phyloP scores from a whole-genome alignment of 805 yeast genomes.

The Kuraishia cidri region DNA sequence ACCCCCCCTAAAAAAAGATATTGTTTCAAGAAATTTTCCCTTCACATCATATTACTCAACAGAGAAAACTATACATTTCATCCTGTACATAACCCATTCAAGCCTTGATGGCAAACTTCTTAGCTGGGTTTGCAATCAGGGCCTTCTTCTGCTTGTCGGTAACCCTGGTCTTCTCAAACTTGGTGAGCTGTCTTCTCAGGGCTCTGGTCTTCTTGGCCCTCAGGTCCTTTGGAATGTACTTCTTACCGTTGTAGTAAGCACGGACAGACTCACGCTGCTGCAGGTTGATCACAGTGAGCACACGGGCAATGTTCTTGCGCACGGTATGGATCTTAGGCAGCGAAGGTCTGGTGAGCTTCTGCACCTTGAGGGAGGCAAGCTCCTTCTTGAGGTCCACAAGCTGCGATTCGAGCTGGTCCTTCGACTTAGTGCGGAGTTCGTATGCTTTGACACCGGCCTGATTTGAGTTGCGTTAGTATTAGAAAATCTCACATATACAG shows the following conservation, averaged over 20 bases:
- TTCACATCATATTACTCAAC: too few relatives aligned
- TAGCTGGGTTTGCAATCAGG: constrained; percentile 94
- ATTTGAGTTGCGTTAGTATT: constrained; percentile 2
- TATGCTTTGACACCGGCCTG: constrained; percentile 89
- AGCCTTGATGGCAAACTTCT: constrained; percentile 98
- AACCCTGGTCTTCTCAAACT: constrained; percentile 70
- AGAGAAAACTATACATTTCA: too few relatives aligned
- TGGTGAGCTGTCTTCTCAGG: constrained; percentile 92
- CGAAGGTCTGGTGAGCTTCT: constrained; percentile 86
- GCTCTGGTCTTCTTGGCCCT: constrained; percentile 99
- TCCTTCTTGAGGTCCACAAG: constrained; percentile 95
- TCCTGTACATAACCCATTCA: constrained; percentile 26
- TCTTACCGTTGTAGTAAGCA: constrained; percentile 91
- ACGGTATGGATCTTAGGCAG: constrained; percentile 95
- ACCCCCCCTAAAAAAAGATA: too few relatives aligned
- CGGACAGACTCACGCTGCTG: constrained; percentile 94
- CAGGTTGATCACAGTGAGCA: constrained; percentile 92
- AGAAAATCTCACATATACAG: not conserved
- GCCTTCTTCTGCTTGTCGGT: constrained; percentile 90
- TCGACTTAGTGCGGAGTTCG: constrained; percentile 95
- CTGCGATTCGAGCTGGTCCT: constrained; percentile 92
- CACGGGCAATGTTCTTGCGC: constrained; percentile 98
- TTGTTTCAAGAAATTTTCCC: too few relatives aligned
- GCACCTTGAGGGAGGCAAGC: constrained; percentile 92
- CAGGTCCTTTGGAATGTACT: constrained; percentile 96